Base-by-base conservation (phyloP, 2,329 filamentous ascomycete species). In the Fusarium sp. region DNA sequence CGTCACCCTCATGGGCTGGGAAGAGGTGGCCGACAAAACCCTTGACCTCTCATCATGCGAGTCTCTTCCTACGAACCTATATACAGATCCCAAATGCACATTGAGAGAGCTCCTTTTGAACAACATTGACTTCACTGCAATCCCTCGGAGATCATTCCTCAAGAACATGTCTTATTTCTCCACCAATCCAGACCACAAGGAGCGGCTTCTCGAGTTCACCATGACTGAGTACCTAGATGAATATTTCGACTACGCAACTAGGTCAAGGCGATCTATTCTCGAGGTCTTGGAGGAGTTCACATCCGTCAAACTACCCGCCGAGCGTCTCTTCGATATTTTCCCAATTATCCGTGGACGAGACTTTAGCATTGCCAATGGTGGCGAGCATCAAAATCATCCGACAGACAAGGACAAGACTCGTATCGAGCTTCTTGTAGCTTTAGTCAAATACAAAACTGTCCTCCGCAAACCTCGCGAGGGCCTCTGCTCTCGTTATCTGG, bases 261-360 rank as follows among this genome's bases (percentile, higher is more conserved):
- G 96, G 14, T 93, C 95, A 2, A 91, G 95, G 38, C 91, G 96
- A 38, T 97, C 93, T 65, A 97, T 98, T 64, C 85, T 99, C 11
- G 96, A 99, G 82, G 92, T 97, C 7, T 87, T 99, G 33, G 91
- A 95, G 63, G 96, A 99, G 76, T 99, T 99, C 77, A 89, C 92
- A 45, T 92, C 90, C 0, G 92, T 98, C 61, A 91, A 91, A 70
- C 90, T 99, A 5, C 95, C 96, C 0, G 93, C 91, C 82, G 85
- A 92, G 61, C 90, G 91, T 54, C 86, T 92, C 4, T 86, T 93
- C 15, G 90, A 91, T 60, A 86, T 95, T 22, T 91, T 99, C 61
- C 96, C 96, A 0, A 78, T 91, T 7, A 91, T 98, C 51, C 91
- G 94, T n/a, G 92, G 91, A n/a, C 89, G 96, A 11, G 93, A 97